These are phyloP conservation scores for Annona cherimola DNA, from an alignment of 164 flowering plant species.

Conservation along the genomic window DNA sequence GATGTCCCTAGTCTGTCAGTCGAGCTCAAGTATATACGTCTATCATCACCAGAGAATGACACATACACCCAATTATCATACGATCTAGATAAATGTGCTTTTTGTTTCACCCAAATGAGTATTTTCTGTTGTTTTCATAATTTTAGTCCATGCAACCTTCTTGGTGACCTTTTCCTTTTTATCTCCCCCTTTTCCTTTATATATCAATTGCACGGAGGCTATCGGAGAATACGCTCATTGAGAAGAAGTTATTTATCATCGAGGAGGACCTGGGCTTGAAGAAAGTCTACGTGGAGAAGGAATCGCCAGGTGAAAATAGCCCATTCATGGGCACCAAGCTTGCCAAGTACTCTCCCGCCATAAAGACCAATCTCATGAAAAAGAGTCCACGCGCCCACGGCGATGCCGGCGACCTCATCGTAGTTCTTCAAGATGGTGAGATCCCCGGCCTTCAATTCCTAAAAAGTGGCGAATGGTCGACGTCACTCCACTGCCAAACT, in stretches of 20 bases:
- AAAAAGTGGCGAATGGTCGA: constrained; percentile 62
- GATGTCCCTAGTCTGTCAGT: constrained; percentile 34
- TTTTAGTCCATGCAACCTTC: too few relatives aligned
- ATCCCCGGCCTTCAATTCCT: constrained; percentile 65
- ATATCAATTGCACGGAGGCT: constrained; percentile 13
- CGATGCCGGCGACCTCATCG: constrained; percentile 77
- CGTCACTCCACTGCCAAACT: constrained; percentile 41
- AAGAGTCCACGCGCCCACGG: constrained; percentile 67
- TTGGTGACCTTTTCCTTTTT: too few relatives aligned
- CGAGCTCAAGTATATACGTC: constrained; percentile 42
- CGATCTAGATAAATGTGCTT: too few relatives aligned
- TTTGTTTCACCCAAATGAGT: too few relatives aligned
- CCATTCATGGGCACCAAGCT: constrained; percentile 80
- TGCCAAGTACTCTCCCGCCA: constrained; percentile 66
- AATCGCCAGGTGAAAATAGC: constrained; percentile 36
- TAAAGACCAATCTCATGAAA: constrained; percentile 51
- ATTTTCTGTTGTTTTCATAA: too few relatives aligned
- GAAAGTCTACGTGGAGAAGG: constrained; percentile 60
- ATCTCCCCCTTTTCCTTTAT: too few relatives aligned
- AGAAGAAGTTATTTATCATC: constrained; percentile 55
- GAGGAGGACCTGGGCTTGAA: constrained; percentile 58
- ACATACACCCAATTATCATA: too few relatives aligned
- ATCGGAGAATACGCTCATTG: constrained; percentile 56
- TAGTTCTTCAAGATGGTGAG: constrained; percentile 75
- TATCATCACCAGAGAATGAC: too few relatives aligned